These are phyloP conservation scores for Geotrichum fermentans DNA, from an alignment of 1,139 yeast genomes.

Conservation along the genomic window DNA sequence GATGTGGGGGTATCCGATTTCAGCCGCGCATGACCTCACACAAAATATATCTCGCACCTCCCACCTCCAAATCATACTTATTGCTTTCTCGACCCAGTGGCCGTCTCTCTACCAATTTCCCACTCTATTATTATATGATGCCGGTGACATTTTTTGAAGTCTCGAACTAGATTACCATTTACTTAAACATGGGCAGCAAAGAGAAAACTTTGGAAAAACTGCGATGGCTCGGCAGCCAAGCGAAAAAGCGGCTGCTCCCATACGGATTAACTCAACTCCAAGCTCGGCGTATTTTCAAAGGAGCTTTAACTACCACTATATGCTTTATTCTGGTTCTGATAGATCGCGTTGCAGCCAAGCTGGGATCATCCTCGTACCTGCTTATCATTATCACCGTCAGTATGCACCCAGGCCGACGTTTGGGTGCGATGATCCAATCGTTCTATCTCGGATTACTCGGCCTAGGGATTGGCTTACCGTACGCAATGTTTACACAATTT, in stretches of 20 bases:
- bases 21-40: too few species aligned
- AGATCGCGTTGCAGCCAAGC: constrained; percentile 34
- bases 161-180: too few species aligned
- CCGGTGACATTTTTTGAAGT: too few species aligned
- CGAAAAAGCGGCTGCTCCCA: constrained; percentile 13
- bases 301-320: constrained; percentile 40
- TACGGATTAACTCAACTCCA: constrained; percentile 20
- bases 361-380: constrained; percentile 45
- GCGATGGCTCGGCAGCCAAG: not conserved
- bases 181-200: too few species aligned
- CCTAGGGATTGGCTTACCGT: constrained; percentile 42
- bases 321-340: constrained; percentile 41
- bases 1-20: too few species aligned
- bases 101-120: too few species aligned
- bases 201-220: too few species aligned
- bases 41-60: too few species aligned
- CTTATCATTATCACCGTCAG: constrained; percentile 44
- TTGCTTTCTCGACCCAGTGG: too few species aligned
- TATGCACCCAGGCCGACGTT: constrained; percentile 48
- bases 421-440: constrained; percentile 46
- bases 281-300: constrained; percentile 37
- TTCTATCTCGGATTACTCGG: constrained; percentile 42
- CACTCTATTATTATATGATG: too few species aligned
- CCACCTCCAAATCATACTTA: too few species aligned
- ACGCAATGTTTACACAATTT: constrained; percentile 42